Percentiles rank a stretch among this genome's conserved stretches.
Conservation (phyloP, 1,284 basidiomycete species). For the Wallemia hederae region DNA sequence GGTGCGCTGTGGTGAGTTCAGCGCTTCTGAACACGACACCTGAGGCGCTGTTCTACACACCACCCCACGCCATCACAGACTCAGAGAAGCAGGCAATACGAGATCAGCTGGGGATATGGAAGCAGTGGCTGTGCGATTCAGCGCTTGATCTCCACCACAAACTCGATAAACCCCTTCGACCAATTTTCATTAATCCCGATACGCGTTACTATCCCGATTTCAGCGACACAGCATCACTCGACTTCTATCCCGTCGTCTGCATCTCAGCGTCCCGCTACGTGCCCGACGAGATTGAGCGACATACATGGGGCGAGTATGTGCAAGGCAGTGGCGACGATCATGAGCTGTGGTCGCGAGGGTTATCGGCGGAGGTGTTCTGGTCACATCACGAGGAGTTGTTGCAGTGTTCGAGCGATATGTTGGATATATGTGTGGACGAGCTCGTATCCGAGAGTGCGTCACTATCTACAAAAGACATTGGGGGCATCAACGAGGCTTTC, state of each 20-base stretch:
- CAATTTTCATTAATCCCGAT: not conserved
- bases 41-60: not conserved
- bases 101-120: not conserved
- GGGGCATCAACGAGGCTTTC: not conserved
- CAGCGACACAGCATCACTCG: not conserved
- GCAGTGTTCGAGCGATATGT: not conserved
- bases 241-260: not conserved
- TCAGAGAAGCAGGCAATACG: not conserved
- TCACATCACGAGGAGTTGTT: not conserved
- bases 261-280: not conserved
- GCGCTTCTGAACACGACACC: slow-evolving; percentile 5
- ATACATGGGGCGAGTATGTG: not conserved
- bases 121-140: not conserved
- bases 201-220: not conserved
- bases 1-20: slow-evolving; percentile 15
- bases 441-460: not conserved
- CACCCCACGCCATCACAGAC: not conserved
- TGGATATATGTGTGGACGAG: not conserved
- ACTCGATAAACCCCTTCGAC: not conserved
- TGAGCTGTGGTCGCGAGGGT: not conserved
- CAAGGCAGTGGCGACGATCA: slow-evolving; percentile 1
- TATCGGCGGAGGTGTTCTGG: not conserved
- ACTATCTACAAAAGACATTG: not conserved
- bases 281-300: not conserved
- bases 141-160: not conserved